Conservation (phyloP, 371 early-diverging fungal species). For the Mucor indicus region DNA sequence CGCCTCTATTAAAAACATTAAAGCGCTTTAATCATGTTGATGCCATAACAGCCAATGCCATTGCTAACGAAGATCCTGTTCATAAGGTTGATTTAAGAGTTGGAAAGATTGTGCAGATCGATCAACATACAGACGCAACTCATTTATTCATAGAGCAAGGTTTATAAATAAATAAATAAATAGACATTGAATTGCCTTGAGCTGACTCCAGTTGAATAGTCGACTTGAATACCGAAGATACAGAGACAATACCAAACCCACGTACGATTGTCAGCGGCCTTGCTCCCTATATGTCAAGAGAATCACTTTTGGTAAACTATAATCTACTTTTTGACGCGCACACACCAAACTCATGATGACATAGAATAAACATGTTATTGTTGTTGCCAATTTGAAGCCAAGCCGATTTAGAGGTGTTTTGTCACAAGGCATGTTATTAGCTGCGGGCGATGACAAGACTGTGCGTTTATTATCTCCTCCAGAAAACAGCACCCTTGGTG, state of each 20-base stretch:
- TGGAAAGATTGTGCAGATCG: slow-evolving; percentile 65
- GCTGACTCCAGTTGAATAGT: background rate
- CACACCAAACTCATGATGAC: background rate
- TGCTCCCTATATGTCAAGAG: slow-evolving; percentile 55
- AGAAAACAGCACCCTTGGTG: slow-evolving; percentile 38
- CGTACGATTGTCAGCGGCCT: slow-evolving; percentile 80
- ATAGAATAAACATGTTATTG: slow-evolving; percentile 46
- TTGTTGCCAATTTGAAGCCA: slow-evolving; percentile 61
- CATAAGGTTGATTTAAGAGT: slow-evolving; percentile 72
- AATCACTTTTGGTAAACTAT: slow-evolving; percentile 34
- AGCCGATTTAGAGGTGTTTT: slow-evolving; percentile 56
- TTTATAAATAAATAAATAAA: slow-evolving; percentile 1
- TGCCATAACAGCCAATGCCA: background rate
- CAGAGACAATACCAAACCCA: slow-evolving; percentile 34
- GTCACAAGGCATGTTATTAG: slow-evolving; percentile 62
- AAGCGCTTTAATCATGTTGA: background rate
- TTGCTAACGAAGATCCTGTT: slow-evolving; percentile 41
- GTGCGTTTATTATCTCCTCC: slow-evolving; percentile 51
- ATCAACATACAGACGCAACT: slow-evolving; percentile 69
- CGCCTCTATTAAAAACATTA: too few relatives aligned
- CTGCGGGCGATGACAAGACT: slow-evolving; percentile 32
- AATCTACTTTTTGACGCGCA: too few relatives aligned
- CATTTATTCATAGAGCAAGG: slow-evolving; percentile 76
- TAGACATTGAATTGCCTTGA: background rate
- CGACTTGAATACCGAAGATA: slow-evolving; percentile 37